Percentiles rank a stretch among this genome's conserved stretches.
phyloP scores from a whole-genome alignment of 176 grass and related monocot genomes.

The Pontederia crassipes region DNA sequence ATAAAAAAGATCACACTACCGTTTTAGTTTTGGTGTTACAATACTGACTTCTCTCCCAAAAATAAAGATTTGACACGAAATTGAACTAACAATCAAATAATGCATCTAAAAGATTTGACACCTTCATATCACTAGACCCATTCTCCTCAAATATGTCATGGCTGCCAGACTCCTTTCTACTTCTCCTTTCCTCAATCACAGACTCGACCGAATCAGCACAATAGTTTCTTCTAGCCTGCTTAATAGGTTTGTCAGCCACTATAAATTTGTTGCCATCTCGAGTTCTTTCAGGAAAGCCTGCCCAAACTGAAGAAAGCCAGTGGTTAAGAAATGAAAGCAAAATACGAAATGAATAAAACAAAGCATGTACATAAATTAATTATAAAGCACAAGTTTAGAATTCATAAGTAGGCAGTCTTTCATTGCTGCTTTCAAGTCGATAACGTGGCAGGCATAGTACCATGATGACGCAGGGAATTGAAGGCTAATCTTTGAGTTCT shows the following conservation, averaged over 20 bases:
- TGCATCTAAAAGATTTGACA: conserved; percentile 35
- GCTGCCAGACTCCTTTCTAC: conserved; percentile 34
- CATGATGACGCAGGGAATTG: too few species aligned
- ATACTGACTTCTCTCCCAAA: too few species aligned
- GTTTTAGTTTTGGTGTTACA: too few species aligned
- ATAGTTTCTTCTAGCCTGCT: conserved; percentile 47
- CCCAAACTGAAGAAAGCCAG: conserved; percentile 45
- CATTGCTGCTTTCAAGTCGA: too few species aligned
- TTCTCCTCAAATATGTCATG: conserved; percentile 53
- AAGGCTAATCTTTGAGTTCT: too few species aligned
- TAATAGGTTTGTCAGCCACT: conserved; percentile 45
- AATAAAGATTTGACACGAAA: too few species aligned
- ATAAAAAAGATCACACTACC: too few species aligned
- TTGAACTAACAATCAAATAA: conserved; percentile 16
- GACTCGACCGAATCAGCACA: conserved; percentile 49
- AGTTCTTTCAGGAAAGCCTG: conserved; percentile 56
- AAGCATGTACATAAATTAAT: not conserved
- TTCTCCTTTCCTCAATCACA: conserved; percentile 56
- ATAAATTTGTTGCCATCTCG: conserved; percentile 58
- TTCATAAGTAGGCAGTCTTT: too few species aligned
- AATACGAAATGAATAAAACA: not conserved
- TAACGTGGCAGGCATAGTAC: too few species aligned
- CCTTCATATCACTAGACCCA: conserved; percentile 27
- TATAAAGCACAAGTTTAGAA: not conserved
- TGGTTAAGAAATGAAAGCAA: conserved; percentile 3